Percentiles rank a stretch among this genome's conserved stretches.
phyloP scores from a whole-genome alignment of 192 early-diverging fungal genomes.

The Backusella mclennaniae region DNA sequence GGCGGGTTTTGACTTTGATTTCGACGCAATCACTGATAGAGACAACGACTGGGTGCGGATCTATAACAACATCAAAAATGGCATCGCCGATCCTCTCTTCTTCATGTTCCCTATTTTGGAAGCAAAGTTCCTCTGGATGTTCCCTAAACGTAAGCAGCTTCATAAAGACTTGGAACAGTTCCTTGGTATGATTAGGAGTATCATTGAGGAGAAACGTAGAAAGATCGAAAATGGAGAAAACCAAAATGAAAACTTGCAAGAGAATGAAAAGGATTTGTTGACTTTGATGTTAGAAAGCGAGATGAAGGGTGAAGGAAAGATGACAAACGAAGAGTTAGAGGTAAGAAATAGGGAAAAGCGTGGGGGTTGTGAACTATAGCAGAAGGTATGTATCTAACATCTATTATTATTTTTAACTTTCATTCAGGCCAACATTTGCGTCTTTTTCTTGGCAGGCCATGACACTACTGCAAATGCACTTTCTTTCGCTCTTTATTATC shows the following conservation, averaged over 20 bases:
- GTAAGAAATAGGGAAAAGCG: not conserved
- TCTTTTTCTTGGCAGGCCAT: conserved; percentile 59
- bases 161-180: not conserved
- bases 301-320: not conserved
- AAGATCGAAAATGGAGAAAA: conserved; percentile 8
- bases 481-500: conserved; percentile 43
- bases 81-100: not conserved
- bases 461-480: conserved; percentile 60
- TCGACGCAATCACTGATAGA: not conserved
- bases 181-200: not conserved
- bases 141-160: not conserved
- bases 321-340: not conserved
- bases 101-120: not conserved
- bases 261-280: conserved; percentile 15
- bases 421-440: conserved; percentile 15
- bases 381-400: not conserved
- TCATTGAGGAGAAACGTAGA: conserved; percentile 13
- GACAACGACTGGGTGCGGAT: not conserved
- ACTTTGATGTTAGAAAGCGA: conserved; percentile 27
- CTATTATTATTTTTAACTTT: not conserved
- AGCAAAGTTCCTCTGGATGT: not conserved
- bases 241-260: not conserved
- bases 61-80: not conserved
- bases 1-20: not conserved
- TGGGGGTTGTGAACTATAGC: not conserved